Evolutionary conservation across 1,284 basidiomycete species (phyloP), one percentile per base, ranked within the genome.

Genomic region (Ustilago nuda): DNA sequence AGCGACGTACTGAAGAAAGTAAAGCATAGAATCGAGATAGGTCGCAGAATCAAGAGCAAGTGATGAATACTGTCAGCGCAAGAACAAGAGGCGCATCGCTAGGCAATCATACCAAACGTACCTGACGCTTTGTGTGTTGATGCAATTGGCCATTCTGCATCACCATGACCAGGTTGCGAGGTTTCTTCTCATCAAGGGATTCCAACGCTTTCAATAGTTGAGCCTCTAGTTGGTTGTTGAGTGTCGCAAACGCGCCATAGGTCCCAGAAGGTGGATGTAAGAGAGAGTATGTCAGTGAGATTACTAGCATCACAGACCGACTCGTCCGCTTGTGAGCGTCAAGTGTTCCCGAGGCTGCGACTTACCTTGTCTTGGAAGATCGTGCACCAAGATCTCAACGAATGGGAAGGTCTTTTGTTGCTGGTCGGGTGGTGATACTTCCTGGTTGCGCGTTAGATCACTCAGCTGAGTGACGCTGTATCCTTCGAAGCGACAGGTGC

Each of bases 101-200:
- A 37, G 36, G 6, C 32, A 8, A 30, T 35, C 19, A n/a, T 11
- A 30, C 4, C 13, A 8, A 6, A 70, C 62, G 0, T 56, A 76
- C 65, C 66, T 77, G 75, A 53, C 75, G 75, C 61, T 73, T 77
- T 19, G 45, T 51, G 41, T 56, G 64, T 27, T 46, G 56, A 27
- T 50, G 66, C 32, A 55, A 9, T 2, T 41, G 33, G 17, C 33
- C 51, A 13, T 58, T 36, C 4, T 37, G 23, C 8, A 58, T 8
- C 17, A 77, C 37, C 46, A 77, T 55, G 27, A 77, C 64, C n/a
- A 69, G 60, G 48, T 72, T 69, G 8, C 66, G 56, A 5, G 75
- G 75, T n/a, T 57, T 46, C 3, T 30, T 8, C 32, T 67, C 61
- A 54, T 73, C 70, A 15, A 77, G n/a, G 1, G 53, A 46, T 7